Evolutionary conservation across 129 eudicot genomes (phyloP), one percentile per base, ranked within the genome.

Genomic region (Saposhnikovia divaricata): DNA sequence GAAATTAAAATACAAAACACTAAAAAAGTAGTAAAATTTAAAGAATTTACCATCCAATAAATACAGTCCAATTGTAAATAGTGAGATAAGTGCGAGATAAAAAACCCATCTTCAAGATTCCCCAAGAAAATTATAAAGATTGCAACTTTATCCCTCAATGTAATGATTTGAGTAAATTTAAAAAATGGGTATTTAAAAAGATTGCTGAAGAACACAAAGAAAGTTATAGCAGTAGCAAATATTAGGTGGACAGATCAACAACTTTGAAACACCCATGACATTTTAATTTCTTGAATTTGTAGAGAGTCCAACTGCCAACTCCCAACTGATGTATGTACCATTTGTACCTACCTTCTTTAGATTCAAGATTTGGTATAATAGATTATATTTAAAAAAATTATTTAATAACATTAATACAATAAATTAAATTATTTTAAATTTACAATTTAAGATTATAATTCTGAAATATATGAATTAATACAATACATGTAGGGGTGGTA

Each of bases 51-150:
- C 98, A 93, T 81, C 98, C 98, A 39, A 88, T 75, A 61, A 90
- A 91, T 59, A 93, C 90, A n/a, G 86, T 78, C 97, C 97, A 93
- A 55, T 93, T 93, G 84, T 93, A 93, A 43, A 88, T 59, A 42
- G 87, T 71, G 70, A 93, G 96, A 85, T 93, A 91, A 19, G 84
- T 59, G 63, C 97, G 89, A 79, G 81, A 82, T 31, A 91, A 70
- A 74, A 85, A 34, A 83, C 91, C 89, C 90, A 82, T 75, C 37
- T 38, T 51, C n/a, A 28, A 68, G 73, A 68, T 31, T 75, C 77
- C n/a, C 77, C 9, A 28, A 16, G 4, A 71, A 71, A 34, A 71
- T 21, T 6, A 44, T 10, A 59, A 74, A 31, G 16, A 37, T 72
- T 39, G 76, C 6, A 75, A 23, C 10, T 31, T 61, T n/a, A 9